phyloP scores from a whole-genome alignment of 257 asterid genomes.

The Coffea canephora region DNA sequence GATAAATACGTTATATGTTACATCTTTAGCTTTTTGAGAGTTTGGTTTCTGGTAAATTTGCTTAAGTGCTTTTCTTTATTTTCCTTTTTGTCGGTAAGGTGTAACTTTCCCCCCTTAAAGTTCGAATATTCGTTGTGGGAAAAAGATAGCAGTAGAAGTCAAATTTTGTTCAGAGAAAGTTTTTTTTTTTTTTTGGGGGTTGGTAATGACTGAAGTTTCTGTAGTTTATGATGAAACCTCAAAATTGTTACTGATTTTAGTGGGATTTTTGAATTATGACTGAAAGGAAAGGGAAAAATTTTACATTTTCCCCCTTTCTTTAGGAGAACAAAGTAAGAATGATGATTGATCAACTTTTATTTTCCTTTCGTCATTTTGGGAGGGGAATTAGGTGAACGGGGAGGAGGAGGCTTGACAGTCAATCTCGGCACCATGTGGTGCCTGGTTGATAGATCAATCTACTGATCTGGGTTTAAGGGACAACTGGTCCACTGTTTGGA shows the following conservation, averaged over 20 bases:
- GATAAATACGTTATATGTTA: neutral
- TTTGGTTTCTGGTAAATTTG: neutral
- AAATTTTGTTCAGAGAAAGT: neutral
- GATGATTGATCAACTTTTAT: too few species aligned
- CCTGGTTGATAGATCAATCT: too few species aligned
- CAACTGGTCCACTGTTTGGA: neutral
- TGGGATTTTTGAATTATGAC: neutral
- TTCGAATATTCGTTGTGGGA: neutral
- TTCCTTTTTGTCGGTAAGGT: neutral
- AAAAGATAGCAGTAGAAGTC: neutral
- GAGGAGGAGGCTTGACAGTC: too few species aligned
- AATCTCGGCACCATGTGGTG: too few species aligned
- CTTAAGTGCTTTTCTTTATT: neutral
- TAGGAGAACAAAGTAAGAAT: too few species aligned
- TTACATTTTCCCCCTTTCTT: too few species aligned
- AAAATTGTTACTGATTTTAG: neutral
- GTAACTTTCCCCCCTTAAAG: neutral
- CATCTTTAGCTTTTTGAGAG: neutral
- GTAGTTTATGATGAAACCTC: neutral
- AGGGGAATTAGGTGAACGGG: too few species aligned
- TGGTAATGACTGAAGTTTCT: neutral
- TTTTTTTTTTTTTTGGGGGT: neutral
- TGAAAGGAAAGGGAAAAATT: neutral
- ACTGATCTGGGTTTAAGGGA: neutral
- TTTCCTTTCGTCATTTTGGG: too few species aligned